Conservation (phyloP, 768 basidiomycete species). For the Tulasnella calospora region DNA sequence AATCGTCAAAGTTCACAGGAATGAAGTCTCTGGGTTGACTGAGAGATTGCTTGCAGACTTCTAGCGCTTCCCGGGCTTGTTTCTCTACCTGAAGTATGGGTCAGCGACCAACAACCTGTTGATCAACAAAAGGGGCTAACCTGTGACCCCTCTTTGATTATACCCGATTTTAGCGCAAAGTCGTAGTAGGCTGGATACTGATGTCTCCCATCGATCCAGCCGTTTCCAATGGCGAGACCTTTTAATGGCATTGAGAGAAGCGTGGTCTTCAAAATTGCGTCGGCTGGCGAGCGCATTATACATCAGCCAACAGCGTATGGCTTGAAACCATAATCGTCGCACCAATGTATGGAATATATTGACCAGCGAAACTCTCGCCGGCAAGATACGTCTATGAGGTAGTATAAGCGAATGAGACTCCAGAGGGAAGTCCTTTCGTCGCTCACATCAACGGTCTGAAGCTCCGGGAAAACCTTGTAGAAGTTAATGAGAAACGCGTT, state of each 20-base stretch:
- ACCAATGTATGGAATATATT: conserved; percentile 97
- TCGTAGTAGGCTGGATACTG: conserved; percentile 91
- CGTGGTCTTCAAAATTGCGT: conserved; percentile 59
- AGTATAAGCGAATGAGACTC: neutral
- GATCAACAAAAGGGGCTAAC: conserved; percentile 40
- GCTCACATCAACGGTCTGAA: conserved; percentile 72
- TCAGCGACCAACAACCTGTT: conserved; percentile 5
- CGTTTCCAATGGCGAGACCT: conserved; percentile 91
- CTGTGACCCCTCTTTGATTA: conserved; percentile 66
- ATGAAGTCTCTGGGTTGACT: conserved; percentile 34
- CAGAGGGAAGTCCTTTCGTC: too few species aligned
- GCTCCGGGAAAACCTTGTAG: conserved; percentile 88
- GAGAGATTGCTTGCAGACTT: conserved; percentile 50
- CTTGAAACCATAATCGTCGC: neutral
- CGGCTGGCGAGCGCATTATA: conserved; percentile 47
- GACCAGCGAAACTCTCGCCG: conserved; percentile 95
- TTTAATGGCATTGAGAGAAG: conserved; percentile 58
- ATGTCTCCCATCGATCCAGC: conserved; percentile 86
- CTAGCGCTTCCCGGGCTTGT: conserved; percentile 51
- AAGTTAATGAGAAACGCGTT: conserved; percentile 83
- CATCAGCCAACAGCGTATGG: neutral
- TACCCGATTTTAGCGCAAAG: conserved; percentile 71
- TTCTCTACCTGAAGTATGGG: conserved; percentile 51
- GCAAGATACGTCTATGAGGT: conserved; percentile 77
- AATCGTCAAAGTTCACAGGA: conserved; percentile 47